Base-by-base conservation (phyloP, 1,284 basidiomycete species). In the Lignosus rhinocerotis region DNA sequence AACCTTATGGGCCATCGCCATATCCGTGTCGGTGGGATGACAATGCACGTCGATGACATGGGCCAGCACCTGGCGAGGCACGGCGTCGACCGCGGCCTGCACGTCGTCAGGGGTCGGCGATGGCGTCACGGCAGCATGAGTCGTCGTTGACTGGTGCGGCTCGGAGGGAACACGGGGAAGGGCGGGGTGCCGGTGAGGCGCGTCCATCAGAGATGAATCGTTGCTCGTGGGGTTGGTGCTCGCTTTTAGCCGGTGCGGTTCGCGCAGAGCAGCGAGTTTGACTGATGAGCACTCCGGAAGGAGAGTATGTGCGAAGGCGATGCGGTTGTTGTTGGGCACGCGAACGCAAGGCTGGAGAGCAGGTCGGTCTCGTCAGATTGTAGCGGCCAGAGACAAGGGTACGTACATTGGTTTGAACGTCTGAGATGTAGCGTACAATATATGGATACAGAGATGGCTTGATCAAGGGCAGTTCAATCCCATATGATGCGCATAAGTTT, bases 11-110 rank as follows among this genome's bases (percentile, higher is more conserved):
- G 77, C 73, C 16, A 71, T 58, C 17, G 77, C 72, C 47, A 84
- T 78, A 2, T 73, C 72, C 11, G 84, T 81, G 69, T 90, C 88
- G 12, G 90, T 92, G 10, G 91, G 90, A 74, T 93, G 91, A 71
- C 88, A 92, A 65, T 93, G 91, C 2, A 84, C 88, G 69, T 93
- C 90, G 58, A 87, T 78, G 58, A 93, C 70, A 67, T 90, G 88
- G 21, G 70, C 73, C 36, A 90, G 75, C 46, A 92, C 78, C 53
- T 76, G 58, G 39, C 25, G 51, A 12, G 59, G 61, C 31, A 57
- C 59, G 25, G 25, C 51, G 12, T 50, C 54, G 25, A 59, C 54
- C 42, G 52, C 51, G 25, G 33, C 51, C 34, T 56, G 55, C 50
- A 64, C 45, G n/a, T 51, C 55, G 14, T 58, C 55, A 19, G 39